phyloP scores from a whole-genome alignment of 345 rosid genomes.

The Litchi chinensis region DNA sequence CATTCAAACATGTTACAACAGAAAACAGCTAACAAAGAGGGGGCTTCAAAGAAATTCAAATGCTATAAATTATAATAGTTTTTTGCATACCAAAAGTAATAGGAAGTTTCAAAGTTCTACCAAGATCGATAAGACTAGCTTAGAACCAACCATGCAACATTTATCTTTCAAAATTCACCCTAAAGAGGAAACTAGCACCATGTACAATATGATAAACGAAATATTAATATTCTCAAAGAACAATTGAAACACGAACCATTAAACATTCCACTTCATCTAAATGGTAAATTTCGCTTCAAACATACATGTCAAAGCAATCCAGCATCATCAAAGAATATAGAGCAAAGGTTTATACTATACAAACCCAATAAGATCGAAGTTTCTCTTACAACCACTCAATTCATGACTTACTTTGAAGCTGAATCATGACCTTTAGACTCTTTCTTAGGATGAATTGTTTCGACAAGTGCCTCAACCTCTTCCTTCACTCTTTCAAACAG shows the following conservation, averaged over 20 bases:
- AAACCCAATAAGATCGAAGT: background rate
- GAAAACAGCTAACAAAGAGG: background rate
- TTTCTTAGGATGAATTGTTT: slow-evolving; percentile 45
- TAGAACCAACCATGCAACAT: background rate
- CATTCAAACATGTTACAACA: background rate
- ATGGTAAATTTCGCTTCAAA: background rate
- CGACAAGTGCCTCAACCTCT: slow-evolving; percentile 53
- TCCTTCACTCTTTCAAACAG: slow-evolving; percentile 54
- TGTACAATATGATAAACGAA: background rate
- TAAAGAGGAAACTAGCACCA: background rate
- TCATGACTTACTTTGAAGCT: slow-evolving; percentile 19
- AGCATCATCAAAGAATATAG: background rate
- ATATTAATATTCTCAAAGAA: background rate
- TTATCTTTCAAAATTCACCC: background rate
- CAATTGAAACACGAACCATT: background rate
- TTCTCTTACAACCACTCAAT: slow-evolving; percentile 8
- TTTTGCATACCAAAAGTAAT: background rate
- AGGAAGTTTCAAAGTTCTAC: too few relatives aligned
- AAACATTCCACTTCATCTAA: background rate
- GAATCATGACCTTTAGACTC: slow-evolving; percentile 24
- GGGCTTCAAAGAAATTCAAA: background rate
- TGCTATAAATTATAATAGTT: background rate
- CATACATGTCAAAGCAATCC: background rate
- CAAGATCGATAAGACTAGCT: too few relatives aligned
- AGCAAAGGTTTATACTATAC: background rate